Base-by-base conservation (phyloP, 2,329 filamentous ascomycete species). In the Epichloe sp. region DNA sequence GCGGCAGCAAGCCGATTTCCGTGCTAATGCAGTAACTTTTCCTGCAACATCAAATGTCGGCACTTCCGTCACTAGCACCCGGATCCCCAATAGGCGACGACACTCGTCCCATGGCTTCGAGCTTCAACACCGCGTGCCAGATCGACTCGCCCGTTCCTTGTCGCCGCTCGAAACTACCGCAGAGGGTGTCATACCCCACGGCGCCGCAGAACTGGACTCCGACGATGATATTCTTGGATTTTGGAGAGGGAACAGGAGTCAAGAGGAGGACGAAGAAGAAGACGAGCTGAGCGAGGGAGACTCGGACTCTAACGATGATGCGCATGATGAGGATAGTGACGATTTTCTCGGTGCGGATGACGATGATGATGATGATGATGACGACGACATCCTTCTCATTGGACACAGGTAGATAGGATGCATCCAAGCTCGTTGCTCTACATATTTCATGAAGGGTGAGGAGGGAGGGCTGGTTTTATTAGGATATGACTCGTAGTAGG, bases 181-280 rank as follows among this genome's bases (percentile, higher is more conserved):
- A 11, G 63, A 64, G 11, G 55, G 58, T 3, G 58, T 62, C 15
- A 53, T 60, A 44, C 52, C 60, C 15, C 57, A 61, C 31, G 52
- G 61, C 1, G 52, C 62, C n/a, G 60, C 61, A 7, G 64, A 71
- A 11, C 68, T 68, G 8, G 75, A 78, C 15, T 75, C 75, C 0
- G 74, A 77, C 17, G 72, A 74, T 8, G 79, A 80, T 51, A 75
- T 83, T 52, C 59, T 83, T 34, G 74, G 75, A 34, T 74, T 83
- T 47, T 83, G 79, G 77, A 72, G 61, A 44, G 69, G 69, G 12
- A 70, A 70, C 5, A 49, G 52, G 44, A 52, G 49, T 21, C 52
- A 49, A 41, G 41, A 53, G 34, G 70, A 71, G 2, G 72, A 74
- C 2, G 74, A 77, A 19, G 70, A 68, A n/a, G 70, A 69, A 3